phyloP scores from a whole-genome alignment of 176 grass and related monocot species.

The Oryza rufipogon region DNA sequence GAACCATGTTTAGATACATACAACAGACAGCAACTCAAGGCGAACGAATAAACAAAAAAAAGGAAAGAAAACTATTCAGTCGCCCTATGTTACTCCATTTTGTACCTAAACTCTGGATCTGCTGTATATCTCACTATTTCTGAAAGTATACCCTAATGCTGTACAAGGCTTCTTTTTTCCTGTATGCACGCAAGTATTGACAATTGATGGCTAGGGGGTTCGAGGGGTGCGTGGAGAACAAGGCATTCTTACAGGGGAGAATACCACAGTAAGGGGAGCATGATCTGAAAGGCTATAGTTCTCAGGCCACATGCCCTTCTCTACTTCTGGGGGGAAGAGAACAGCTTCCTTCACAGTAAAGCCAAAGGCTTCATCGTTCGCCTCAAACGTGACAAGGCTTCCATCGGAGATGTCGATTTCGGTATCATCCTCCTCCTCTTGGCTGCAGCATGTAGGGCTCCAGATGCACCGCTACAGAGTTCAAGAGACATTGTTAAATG shows the following conservation, averaged over 20 bases:
- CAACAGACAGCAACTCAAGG: constrained; percentile 27
- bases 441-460: constrained; percentile 52
- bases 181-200: constrained; percentile 15
- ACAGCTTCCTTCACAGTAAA: constrained; percentile 87
- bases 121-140: constrained; percentile 23
- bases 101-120: constrained; percentile 23
- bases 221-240: constrained; percentile 37
- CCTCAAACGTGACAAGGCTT: background rate
- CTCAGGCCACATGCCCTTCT: constrained; percentile 87
- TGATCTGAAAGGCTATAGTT: constrained; percentile 93
- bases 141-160: constrained; percentile 31
- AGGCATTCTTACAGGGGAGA: constrained; percentile 72
- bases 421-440: constrained; percentile 47
- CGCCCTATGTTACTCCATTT: constrained; percentile 22
- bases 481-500: constrained; percentile 22
- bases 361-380: constrained; percentile 56
- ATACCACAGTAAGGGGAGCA: constrained; percentile 84
- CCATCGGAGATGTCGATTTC: constrained; percentile 30
- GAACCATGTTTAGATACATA: constrained; percentile 21
- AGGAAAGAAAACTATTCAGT: background rate
- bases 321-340: constrained; percentile 84
- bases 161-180: constrained; percentile 24
- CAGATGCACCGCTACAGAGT: constrained; percentile 58
- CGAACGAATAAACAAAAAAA: background rate
- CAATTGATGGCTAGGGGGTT: constrained; percentile 22